phyloP scores from a whole-genome alignment of 1,139 yeast genomes.

The Nadsonia commutata region DNA sequence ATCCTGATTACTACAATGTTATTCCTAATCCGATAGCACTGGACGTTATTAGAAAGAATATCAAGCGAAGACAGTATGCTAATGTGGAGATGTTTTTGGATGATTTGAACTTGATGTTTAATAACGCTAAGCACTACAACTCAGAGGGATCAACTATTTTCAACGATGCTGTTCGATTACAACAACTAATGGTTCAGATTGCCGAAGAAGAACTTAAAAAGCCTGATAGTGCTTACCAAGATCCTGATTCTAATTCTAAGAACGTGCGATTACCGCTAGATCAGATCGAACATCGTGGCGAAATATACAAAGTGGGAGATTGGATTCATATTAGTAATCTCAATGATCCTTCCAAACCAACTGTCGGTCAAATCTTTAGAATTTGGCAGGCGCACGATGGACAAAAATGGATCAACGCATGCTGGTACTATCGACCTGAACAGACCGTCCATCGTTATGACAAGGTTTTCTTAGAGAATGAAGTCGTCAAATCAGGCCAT shows the following conservation, averaged over 20 bases:
- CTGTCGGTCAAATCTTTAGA: conserved; percentile 84
- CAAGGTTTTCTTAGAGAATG: conserved; percentile 78
- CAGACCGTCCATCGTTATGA: conserved; percentile 92
- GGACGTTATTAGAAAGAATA: conserved; percentile 67
- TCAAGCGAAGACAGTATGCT: conserved; percentile 71
- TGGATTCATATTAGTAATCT: conserved; percentile 85
- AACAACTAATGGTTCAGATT: conserved; percentile 42
- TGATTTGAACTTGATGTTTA: conserved; percentile 63
- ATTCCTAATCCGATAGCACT: conserved; percentile 64
- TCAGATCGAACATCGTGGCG: conserved; percentile 55
- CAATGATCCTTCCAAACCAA: conserved; percentile 78
- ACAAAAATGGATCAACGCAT: conserved; percentile 76
- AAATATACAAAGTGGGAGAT: conserved; percentile 73
- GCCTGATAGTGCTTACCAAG: conserved; percentile 69
- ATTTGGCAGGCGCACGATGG: conserved; percentile 81
- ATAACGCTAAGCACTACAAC: conserved; percentile 56
- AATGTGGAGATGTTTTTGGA: conserved; percentile 60
- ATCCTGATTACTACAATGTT: conserved; percentile 52
- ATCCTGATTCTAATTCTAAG: conserved; percentile 33
- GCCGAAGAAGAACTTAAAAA: conserved; percentile 61
- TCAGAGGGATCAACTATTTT: conserved; percentile 42
- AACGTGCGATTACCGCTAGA: conserved; percentile 69
- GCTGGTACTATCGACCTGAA: conserved; percentile 97
- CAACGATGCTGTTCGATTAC: conserved; percentile 48
- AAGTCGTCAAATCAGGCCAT: conserved; percentile 93